Conservation (phyloP, 306 rosid genomes). For the Malus orientalis region DNA sequence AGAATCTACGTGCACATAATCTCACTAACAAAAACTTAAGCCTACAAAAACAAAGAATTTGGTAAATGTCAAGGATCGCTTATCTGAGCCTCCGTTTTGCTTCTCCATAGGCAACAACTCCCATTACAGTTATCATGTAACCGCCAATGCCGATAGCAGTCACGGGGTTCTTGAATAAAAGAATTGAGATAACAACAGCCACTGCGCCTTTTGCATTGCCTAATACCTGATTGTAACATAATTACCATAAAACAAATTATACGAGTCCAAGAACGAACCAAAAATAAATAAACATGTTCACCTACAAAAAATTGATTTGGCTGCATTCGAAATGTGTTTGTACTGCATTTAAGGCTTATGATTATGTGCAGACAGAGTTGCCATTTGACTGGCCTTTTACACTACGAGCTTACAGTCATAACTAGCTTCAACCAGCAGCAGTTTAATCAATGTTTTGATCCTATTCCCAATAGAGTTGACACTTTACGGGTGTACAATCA, state of each 20-base stretch:
- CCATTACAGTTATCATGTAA: conserved; percentile 66
- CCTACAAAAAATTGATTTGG: neutral
- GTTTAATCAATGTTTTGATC: neutral
- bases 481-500: neutral
- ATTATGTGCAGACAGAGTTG: neutral
- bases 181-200: conserved; percentile 93
- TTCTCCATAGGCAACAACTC: conserved; percentile 89
- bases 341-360: neutral
- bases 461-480: neutral
- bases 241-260: neutral
- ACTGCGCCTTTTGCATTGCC: conserved; percentile 99
- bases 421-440: neutral
- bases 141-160: conserved; percentile 83
- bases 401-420: neutral
- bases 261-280: neutral
- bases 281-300: neutral
- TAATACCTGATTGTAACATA: conserved; percentile 49
- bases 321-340: neutral
- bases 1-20: conserved; percentile 24
- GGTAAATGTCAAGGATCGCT: conserved; percentile 8
- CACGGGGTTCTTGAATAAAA: conserved; percentile 87
- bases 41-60: neutral
- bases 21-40: conserved; percentile 11
- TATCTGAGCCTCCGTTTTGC: conserved; percentile 82
- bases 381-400: too few relatives aligned